A percentile compares a stretch with the other conserved stretches of the same genome.
phyloP scores from a whole-genome alignment of 345 rosid genomes.

The Moricandia arvensis region DNA sequence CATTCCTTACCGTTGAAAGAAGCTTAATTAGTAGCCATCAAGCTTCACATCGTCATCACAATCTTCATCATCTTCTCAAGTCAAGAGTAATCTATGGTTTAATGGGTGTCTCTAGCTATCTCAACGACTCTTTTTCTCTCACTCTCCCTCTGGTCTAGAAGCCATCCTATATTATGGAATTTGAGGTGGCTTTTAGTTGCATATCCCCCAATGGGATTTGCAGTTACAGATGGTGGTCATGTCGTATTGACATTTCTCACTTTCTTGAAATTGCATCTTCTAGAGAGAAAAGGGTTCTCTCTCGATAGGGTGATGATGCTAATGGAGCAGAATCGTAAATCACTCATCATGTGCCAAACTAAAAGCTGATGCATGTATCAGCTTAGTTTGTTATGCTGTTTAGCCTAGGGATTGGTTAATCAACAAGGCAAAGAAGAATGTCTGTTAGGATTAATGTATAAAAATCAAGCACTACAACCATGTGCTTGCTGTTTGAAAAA shows the following conservation, averaged over 20 bases:
- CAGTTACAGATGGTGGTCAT: conserved; percentile 16
- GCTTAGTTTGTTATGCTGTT: conserved; percentile 26
- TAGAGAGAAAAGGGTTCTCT: conserved; percentile 9
- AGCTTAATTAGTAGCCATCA: conserved; percentile 11
- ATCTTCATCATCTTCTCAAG: conserved; percentile 7
- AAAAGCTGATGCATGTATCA: conserved; percentile 29
- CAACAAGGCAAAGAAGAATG: conserved; percentile 21
- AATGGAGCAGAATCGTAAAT: conserved; percentile 17
- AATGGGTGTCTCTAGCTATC: neutral
- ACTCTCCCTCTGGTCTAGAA: conserved; percentile 7
- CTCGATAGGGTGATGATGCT: conserved; percentile 6
- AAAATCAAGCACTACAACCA: conserved; percentile 19
- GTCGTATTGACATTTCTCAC: conserved; percentile 23
- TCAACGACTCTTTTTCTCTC: neutral
- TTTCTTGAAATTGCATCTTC: conserved; percentile 22
- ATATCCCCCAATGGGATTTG: conserved; percentile 9
- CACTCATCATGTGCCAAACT: conserved; percentile 19
- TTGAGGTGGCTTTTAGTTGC: conserved; percentile 25
- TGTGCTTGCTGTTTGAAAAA: conserved; percentile 19
- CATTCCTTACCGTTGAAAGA: conserved; percentile 32
- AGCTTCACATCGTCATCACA: conserved; percentile 15
- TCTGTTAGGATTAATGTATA: conserved; percentile 18
- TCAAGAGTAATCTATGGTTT: conserved; percentile 18
- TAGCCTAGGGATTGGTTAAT: conserved; percentile 30
- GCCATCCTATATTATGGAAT: conserved; percentile 27